Percentiles rank a stretch among this genome's conserved stretches.
phyloP scores from a whole-genome alignment of 2,329 filamentous ascomycete species.

The Fusarium sp. region DNA sequence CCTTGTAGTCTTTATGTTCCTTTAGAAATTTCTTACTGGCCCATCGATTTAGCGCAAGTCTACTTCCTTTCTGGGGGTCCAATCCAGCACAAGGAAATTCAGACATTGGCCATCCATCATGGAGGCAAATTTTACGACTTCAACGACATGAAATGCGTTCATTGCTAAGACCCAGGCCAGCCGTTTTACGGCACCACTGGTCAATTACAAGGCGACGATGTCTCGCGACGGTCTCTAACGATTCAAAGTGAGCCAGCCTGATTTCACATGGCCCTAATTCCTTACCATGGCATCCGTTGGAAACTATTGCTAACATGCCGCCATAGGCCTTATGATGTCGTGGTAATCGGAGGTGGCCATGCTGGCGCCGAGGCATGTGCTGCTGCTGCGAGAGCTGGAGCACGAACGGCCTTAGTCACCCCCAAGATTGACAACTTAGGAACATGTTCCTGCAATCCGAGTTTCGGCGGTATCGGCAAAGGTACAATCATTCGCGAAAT shows the following conservation, averaged over 20 bases:
- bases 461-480: conserved; percentile 98
- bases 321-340: conserved; percentile 82
- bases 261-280: not conserved
- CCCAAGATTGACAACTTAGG: conserved; percentile 90
- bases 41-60: not conserved
- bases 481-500: conserved; percentile 96
- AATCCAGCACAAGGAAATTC: conserved; percentile 16
- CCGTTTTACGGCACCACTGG: conserved; percentile 35
- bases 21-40: not conserved
- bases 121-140: conserved; percentile 33
- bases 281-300: conserved; percentile 12
- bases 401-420: conserved; percentile 89
- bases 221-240: conserved; percentile 50
- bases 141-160: conserved; percentile 48
- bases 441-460: conserved; percentile 96
- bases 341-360: conserved; percentile 96
- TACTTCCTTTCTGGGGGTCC: conserved; percentile 5
- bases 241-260: conserved; percentile 46
- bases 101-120: conserved; percentile 11
- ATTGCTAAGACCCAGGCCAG: conserved; percentile 42
- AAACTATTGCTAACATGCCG: conserved; percentile 20
- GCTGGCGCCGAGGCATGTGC: conserved; percentile 94
- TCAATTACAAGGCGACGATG: conserved; percentile 32
- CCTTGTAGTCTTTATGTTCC: not conserved
- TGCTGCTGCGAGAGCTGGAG: conserved; percentile 88